These are phyloP conservation scores for Melanogaster broomeanus DNA, from an alignment of 768 basidiomycete genomes.

Conservation along the genomic window DNA sequence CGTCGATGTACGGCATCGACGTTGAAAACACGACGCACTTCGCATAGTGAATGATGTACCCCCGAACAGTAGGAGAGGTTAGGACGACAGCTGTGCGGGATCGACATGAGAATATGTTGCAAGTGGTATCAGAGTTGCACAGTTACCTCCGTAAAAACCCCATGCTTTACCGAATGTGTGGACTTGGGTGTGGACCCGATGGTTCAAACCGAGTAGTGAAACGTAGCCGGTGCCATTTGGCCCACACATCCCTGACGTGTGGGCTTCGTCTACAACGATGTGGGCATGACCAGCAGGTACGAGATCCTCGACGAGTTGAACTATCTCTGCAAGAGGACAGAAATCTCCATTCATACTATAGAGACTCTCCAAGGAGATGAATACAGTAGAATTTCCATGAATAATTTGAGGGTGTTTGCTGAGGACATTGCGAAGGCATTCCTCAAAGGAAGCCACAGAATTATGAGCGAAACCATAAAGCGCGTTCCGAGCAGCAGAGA, in stretches of 20 bases:
- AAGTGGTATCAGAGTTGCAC: too few species aligned
- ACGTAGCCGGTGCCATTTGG: conserved; percentile 45
- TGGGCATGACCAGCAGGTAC: conserved; percentile 40
- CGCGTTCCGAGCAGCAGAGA: conserved; percentile 25
- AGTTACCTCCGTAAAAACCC: conserved; percentile 21
- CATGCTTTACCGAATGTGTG: conserved; percentile 55
- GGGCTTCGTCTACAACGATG: conserved; percentile 59
- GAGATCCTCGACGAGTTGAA: conserved; percentile 37
- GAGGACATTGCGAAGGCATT: conserved; percentile 28
- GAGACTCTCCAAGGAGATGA: conserved; percentile 53
- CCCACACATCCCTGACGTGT: conserved; percentile 57
- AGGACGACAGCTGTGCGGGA: conserved; percentile 15
- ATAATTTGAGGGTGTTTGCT: conserved; percentile 22
- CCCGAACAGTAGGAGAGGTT: conserved; percentile 14
- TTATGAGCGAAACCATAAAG: conserved; percentile 48
- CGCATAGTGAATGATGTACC: conserved; percentile 21
- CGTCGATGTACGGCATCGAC: conserved; percentile 17
- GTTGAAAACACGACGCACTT: conserved; percentile 22
- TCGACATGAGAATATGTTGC: background rate
- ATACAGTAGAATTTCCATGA: conserved; percentile 36
- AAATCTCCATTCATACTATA: conserved; percentile 68
- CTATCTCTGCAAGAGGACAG: conserved; percentile 45
- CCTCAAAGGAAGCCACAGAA: conserved; percentile 35
- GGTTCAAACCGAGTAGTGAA: conserved; percentile 42
- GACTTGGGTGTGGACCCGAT: conserved; percentile 45